Evolutionary conservation across 1,139 yeast genomes (phyloP), one percentile per base, ranked within the genome.

Genomic region (Pichia sp.): DNA sequence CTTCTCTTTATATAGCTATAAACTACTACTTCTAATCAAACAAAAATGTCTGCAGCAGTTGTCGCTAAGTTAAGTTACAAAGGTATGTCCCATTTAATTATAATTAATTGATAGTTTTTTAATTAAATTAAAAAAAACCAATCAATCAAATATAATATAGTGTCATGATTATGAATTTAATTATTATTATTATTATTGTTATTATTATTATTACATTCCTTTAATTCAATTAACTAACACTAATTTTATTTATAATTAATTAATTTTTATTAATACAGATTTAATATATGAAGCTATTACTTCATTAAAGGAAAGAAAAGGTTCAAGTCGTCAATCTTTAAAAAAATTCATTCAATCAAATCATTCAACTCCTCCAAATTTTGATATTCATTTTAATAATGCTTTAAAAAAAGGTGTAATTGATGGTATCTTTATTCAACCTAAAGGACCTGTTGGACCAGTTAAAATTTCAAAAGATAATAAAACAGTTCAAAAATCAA

Each of bases 401-500:
- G 92, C 96, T 36, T 73, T 88, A 62, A 82, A 83, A 72, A 84
- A 81, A 65, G 95, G 95, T 53, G 94, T 88, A 54, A 82, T 77
- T 51, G 66, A 78, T 31, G 95, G 88, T 46, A 86, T 80, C 49
- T 85, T 89, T 60, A 67, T 78, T 44, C 96, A 86, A 69, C 96
- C 96, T 64, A 88, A 87, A 73, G 96, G 96, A 52, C 81, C 88
- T 26, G 79, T 86, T 32, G 89, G 89, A 42, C 84, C 88, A 33
- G 80, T 83, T 56, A 83, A 83, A 68, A 67, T 81, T 56, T 74
- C 72, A 61, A 79, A 78, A 72, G 66, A 40, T 40, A 34, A 33
- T 9, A 31, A 28, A 39, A 8, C 25, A 29, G 26, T 28, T 25
- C 27, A 36, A n/a, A 44, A 37, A 27, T 42, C 33, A 47, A 61